phyloP scores from a whole-genome alignment of 2,329 filamentous ascomycete genomes.

The Curvularia eragrostidis region DNA sequence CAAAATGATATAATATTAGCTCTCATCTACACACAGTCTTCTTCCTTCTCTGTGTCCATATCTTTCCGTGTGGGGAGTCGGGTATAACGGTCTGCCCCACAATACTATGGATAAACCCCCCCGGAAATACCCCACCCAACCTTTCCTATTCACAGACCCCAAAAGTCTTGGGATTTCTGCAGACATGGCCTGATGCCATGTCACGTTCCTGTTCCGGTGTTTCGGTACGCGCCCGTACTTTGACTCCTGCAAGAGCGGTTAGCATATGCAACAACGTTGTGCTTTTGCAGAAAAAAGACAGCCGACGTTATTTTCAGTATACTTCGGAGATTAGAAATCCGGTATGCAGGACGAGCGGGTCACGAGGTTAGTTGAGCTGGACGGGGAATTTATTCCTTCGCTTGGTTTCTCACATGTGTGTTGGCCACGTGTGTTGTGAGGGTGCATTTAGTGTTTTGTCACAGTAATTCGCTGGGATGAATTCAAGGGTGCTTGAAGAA shows the following conservation, averaged over 20 bases:
- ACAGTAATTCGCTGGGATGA: neutral
- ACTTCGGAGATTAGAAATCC: neutral
- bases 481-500: neutral
- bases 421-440: neutral
- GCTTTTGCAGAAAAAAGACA: neutral
- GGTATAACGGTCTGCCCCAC: neutral
- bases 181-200: slow-evolving; percentile 12
- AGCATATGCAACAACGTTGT: neutral
- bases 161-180: slow-evolving; percentile 14
- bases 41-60: neutral
- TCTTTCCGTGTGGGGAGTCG: neutral
- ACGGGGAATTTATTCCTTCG: neutral
- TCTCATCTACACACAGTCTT: neutral
- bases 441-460: neutral
- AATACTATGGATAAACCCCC: neutral
- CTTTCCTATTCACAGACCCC: neutral
- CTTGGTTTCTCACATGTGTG: neutral
- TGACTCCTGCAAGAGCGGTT: neutral
- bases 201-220: slow-evolving; percentile 4
- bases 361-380: neutral
- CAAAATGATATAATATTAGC: neutral
- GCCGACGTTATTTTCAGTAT: neutral
- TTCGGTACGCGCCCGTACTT: slow-evolving; percentile 10
- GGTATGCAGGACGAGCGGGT: neutral
- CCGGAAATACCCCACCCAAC: neutral